Evolutionary conservation across 768 basidiomycete species (phyloP).

Genomic region (Terana coerulea): DNA sequence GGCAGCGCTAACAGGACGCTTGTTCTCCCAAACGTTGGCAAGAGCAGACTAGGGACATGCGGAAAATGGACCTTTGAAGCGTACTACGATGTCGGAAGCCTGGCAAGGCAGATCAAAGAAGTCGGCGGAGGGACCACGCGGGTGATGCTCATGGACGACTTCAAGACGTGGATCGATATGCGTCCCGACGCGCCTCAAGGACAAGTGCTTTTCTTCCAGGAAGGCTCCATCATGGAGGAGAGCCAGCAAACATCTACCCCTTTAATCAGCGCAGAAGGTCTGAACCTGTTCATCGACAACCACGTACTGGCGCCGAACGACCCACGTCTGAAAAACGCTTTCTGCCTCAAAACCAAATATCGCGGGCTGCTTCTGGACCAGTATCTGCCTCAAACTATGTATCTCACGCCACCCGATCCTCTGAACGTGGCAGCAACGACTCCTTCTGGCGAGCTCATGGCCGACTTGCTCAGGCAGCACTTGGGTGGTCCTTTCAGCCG

Average conservation of each 20-base stretch:
- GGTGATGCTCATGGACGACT: constrained; percentile 34
- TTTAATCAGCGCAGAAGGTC: constrained; percentile 1
- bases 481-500: no score
- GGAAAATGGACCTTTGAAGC: constrained; percentile 42
- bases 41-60: constrained; percentile 51
- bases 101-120: constrained; percentile 16
- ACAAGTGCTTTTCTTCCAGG: constrained; percentile 35
- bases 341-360: constrained; percentile 16
- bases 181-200: constrained; percentile 28
- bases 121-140: constrained; percentile 1
- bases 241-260: constrained; percentile 9
- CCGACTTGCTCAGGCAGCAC: not conserved
- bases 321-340: constrained; percentile 9
- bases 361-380: constrained; percentile 10
- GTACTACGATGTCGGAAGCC: constrained; percentile 42
- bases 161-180: constrained; percentile 35
- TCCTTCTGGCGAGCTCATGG: constrained; percentile 16
- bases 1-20: constrained; percentile 47
- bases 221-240: constrained; percentile 17
- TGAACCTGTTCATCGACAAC: constrained; percentile 8
- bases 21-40: constrained; percentile 58
- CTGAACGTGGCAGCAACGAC: constrained; percentile 10
- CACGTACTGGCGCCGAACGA: not conserved
- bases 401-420: constrained; percentile 5
- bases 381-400: constrained; percentile 10